Percentiles rank a stretch among this genome's conserved stretches.
Conservation (phyloP, 225 moss, liverwort and hornwort genomes). For the Polytrichum commune region DNA sequence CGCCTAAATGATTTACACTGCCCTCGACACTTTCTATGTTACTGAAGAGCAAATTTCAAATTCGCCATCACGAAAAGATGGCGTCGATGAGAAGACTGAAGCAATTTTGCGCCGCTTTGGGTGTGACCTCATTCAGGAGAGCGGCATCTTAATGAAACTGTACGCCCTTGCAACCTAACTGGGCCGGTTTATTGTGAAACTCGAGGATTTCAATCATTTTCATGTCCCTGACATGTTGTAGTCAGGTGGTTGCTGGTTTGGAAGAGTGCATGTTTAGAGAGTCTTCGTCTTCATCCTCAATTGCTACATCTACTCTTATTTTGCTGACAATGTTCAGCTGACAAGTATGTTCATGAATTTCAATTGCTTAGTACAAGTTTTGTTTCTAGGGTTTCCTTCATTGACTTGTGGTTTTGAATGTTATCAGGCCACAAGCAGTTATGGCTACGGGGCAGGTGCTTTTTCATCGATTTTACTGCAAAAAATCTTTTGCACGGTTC, state of each 20-base stretch:
- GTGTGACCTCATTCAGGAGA: constrained; percentile 94
- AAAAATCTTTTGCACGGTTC: constrained; percentile 91
- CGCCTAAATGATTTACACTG: constrained; percentile 95
- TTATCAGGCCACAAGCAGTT: constrained; percentile 89
- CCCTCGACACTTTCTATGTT: constrained; percentile 95
- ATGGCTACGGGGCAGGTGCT: constrained; percentile 99
- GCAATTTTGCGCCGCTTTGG: constrained; percentile 78
- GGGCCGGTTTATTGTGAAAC: too few species aligned
- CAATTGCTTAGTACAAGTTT: too few species aligned
- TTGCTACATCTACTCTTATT: too few species aligned
- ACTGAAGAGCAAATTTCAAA: constrained; percentile 76
- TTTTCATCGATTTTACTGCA: constrained; percentile 99
- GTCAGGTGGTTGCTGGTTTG: too few species aligned
- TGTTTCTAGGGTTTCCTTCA: too few species aligned
- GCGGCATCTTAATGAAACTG: constrained; percentile 87
- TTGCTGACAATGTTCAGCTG: too few species aligned
- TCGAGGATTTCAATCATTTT: too few species aligned
- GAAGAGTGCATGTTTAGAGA: too few species aligned
- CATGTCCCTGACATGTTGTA: too few species aligned
- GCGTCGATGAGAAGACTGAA: constrained; percentile 81
- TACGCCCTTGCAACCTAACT: constrained; percentile 29
- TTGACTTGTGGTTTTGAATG: neutral
- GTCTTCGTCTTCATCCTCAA: too few species aligned
- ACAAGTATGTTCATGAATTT: too few species aligned
- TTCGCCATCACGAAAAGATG: constrained; percentile 93